Conservation (phyloP, 2,329 filamentous ascomycete species). For the Tolypocladium tropicale region DNA sequence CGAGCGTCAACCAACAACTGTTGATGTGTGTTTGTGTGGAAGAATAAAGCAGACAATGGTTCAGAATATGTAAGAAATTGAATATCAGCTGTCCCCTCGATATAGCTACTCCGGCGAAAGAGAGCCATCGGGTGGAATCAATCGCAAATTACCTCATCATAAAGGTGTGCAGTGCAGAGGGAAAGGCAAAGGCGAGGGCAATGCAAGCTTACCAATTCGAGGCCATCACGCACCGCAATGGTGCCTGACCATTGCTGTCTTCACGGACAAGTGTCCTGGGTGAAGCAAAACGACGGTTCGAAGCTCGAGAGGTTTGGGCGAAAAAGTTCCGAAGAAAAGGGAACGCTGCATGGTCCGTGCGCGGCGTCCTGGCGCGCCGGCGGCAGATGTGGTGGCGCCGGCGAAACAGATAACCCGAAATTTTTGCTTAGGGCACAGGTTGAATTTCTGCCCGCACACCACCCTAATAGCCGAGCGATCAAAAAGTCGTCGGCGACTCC, state of each 20-base stretch:
- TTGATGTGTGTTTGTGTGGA: not conserved
- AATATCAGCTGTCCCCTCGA: constrained; percentile 74
- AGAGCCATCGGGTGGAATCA: constrained; percentile 77
- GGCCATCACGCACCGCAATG: not conserved
- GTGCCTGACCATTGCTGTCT: not conserved
- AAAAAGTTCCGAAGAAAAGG: constrained; percentile 1
- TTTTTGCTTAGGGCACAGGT: constrained; percentile 31
- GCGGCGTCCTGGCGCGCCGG: not conserved
- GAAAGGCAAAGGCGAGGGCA: constrained; percentile 2
- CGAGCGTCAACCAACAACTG: not conserved
- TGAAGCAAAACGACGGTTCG: not conserved
- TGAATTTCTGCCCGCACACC: constrained; percentile 31
- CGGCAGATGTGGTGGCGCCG: constrained; percentile 8
- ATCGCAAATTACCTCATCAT: constrained; percentile 99
- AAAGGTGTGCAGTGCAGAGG: constrained; percentile 10
- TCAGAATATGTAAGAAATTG: constrained; percentile 99
- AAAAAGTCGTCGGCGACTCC: constrained; percentile 31
- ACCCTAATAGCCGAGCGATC: constrained; percentile 25
- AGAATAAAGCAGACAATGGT: constrained; percentile 10
- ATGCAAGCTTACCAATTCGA: constrained; percentile 16
- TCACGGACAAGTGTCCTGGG: not conserved
- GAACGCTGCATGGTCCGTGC: constrained; percentile 7
- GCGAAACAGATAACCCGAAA: constrained; percentile 18
- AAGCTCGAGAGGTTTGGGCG: not conserved
- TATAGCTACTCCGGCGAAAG: constrained; percentile 83